Evolutionary conservation across 108 stramenopile species (phyloP), one percentile per base, ranked within the genome.

Genomic region (Cyclotella sp.): DNA sequence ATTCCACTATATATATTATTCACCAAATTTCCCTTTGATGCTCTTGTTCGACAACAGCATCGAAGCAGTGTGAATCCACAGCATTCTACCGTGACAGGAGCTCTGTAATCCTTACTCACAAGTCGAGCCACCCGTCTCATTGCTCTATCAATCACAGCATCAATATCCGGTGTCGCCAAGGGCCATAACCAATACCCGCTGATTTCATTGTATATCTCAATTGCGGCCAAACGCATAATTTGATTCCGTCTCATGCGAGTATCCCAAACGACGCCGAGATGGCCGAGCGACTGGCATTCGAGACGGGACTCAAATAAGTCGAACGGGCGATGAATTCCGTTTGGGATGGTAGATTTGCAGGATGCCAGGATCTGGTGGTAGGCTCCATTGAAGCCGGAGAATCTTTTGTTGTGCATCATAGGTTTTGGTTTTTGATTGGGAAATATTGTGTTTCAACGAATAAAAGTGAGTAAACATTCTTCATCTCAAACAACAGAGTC

Each of bases 141-240:
- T 16, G 72, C 63, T 11, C 67, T 45, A 63, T 80, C 79, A 41
- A 80, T 68, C 15, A 80, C 72, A 6, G 45, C 0, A 40, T 80
- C 72, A 14, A 80, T 73, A 34, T 80, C 68, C 11, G 79, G 79
- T 19, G 68, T 80, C 42, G 30, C 49, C 11, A 80, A 29, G 4
- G 79, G 79, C 79, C 79, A 80, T 10, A 73, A 52, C 79, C 79
- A 80, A 73, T 73, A 69, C 0, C 72, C 68, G 29, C 65, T 52
- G 27, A 80, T 80, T 61, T 80, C 72, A 62, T 80, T 73, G 68
- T 80, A 80, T 61, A 80, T 80, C 52, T 80, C 79, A 66, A 79
- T 53, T 1, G 78, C 70, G 18, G 71, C 78, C 15, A 79, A 65
- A 24, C 71, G 65, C 71, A 72, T 79, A 28, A 79, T 79, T 29